Percentiles rank a stretch among this genome's conserved stretches.
Evolutionary conservation across 2,329 filamentous ascomycete genomes (phyloP).

Genomic region (Trichoderma harzianum): DNA sequence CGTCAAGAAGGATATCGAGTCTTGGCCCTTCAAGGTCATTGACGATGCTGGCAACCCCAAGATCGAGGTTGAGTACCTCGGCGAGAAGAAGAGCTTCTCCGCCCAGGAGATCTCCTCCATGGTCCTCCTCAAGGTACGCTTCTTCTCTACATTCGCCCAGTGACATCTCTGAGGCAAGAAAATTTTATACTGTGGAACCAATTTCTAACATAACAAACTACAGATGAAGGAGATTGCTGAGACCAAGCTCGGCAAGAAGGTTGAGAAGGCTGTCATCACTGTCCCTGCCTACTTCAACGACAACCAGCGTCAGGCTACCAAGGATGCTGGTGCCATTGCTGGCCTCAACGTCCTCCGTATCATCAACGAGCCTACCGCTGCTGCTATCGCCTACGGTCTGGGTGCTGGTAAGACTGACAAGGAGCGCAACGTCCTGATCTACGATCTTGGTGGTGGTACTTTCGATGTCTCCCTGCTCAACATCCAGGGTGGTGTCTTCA

Average conservation of each 20-base stretch:
- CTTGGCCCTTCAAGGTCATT: slow-evolving; percentile 98
- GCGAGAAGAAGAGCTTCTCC: slow-evolving; percentile 92
- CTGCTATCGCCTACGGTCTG: slow-evolving; percentile 97
- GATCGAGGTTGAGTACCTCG: slow-evolving; percentile 94
- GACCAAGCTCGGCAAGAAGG: slow-evolving; percentile 97
- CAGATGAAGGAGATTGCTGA: slow-evolving; percentile 99
- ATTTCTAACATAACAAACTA: slow-evolving; percentile 17
- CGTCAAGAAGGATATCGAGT: slow-evolving; percentile 98
- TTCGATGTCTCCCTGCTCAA: slow-evolving; percentile 99
- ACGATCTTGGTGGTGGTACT: slow-evolving; percentile 99
- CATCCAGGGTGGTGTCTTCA: slow-evolving; percentile 99
- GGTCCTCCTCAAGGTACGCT: slow-evolving; percentile 87
- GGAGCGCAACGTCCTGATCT: slow-evolving; percentile 99
- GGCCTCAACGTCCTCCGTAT: slow-evolving; percentile 99
- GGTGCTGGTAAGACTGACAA: slow-evolving; percentile 92
- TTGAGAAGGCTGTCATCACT: slow-evolving; percentile 98
- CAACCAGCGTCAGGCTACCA: slow-evolving; percentile 99
- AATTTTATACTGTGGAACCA: background rate
- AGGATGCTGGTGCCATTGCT: slow-evolving; percentile 96
- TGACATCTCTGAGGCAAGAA: background rate
- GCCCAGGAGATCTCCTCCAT: slow-evolving; percentile 99
- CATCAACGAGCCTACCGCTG: slow-evolving; percentile 99
- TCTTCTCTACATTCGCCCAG: background rate
- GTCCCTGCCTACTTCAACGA: slow-evolving; percentile 99
- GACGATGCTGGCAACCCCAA: slow-evolving; percentile 84